Percentiles rank a stretch among this genome's conserved stretches.
Evolutionary conservation across 2,329 filamentous ascomycete genomes (phyloP).

Genomic region (Pseudonectria foliicola): DNA sequence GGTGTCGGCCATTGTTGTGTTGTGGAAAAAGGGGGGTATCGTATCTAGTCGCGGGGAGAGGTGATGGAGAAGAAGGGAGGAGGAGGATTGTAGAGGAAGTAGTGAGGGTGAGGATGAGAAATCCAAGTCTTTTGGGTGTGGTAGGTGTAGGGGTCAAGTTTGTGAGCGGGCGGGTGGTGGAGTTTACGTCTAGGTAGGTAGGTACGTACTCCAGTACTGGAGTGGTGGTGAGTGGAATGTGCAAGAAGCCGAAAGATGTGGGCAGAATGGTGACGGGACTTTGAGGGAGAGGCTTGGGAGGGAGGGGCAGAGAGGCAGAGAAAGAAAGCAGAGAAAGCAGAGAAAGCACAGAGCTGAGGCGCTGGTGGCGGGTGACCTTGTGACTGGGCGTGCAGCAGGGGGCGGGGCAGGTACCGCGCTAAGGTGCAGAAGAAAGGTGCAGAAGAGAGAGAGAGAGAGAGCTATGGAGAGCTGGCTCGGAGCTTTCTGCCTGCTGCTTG

Average conservation of each 20-base stretch:
- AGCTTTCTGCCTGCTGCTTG: no score
- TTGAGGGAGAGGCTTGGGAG: background rate
- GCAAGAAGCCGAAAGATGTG: constrained; percentile 37
- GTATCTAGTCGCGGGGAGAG: constrained; percentile 1
- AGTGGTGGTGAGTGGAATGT: constrained; percentile 28
- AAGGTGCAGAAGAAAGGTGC: constrained; percentile 1
- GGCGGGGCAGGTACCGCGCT: constrained; percentile 2
- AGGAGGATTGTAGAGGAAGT: constrained; percentile 20
- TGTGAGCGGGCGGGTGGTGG: no score
- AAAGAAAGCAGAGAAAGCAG: constrained; percentile 16
- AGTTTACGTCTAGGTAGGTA: no score
- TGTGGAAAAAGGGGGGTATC: constrained; percentile 3
- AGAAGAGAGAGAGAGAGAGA: no score
- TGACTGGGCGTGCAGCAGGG: no score
- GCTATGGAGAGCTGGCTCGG: no score
- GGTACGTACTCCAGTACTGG: no score
- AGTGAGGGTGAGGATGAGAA: constrained; percentile 9
- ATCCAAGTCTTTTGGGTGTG: constrained; percentile 5
- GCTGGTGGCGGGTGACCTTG: constrained; percentile 6
- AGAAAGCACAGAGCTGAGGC: background rate
- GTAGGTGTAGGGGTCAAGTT: constrained; percentile 1
- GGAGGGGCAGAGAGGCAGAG: constrained; percentile 12
- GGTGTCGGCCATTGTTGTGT: constrained; percentile 17
- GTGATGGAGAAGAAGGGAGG: constrained; percentile 1
- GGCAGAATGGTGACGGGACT: constrained; percentile 5